Evolutionary conservation across 2,329 filamentous ascomycete genomes (phyloP), one percentile per base, ranked within the genome.

Genomic region (Coleophoma crateriformis): DNA sequence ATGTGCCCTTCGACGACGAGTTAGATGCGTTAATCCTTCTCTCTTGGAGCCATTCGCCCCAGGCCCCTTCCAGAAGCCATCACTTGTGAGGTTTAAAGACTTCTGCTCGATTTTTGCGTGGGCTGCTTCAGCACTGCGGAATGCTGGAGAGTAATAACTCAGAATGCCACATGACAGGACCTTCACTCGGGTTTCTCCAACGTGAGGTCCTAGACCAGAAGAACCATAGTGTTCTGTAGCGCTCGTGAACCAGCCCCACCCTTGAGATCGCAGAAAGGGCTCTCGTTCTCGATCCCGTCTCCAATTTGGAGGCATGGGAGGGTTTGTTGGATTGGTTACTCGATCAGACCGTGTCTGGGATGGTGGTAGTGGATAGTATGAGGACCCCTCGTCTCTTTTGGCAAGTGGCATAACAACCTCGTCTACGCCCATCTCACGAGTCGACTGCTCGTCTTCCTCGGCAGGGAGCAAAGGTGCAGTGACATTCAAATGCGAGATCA

Each of bases 171-270:
- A 76, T 19, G 59, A 61, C n/a, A 68, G 59, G 2, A 70, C 55
- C 48, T 62, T 67, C 1, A 72, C 67, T 15, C 73, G 61, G 14
- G 63, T 58, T 57, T 77, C 75, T 12, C 73, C 73, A 4, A 57
- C 56, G 2, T 71, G 71, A 2, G 66, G 60, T 1, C 69, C 67
- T 10, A 60, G 56, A 4, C 67, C 64, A 19, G 64, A 66, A 1
- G 67, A 66, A 1, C 71, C 71, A 48, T 75, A 73, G 54, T 72
- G 70, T 53, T 66, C 64, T 6, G 70, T 67, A 2, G 69, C 71
- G 44, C 70, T 71, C 19, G 65, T 58, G 51, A 74, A 73, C 73
- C 73, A 76, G 33, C 65, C 67, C 68, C 70, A 74, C 27, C 59
- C 62, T 51, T 72, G 68, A 3, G 62, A 61, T 4, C 49, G 45